Conservation (phyloP, 208 protist species). For the Crithidia brevicula region DNA sequence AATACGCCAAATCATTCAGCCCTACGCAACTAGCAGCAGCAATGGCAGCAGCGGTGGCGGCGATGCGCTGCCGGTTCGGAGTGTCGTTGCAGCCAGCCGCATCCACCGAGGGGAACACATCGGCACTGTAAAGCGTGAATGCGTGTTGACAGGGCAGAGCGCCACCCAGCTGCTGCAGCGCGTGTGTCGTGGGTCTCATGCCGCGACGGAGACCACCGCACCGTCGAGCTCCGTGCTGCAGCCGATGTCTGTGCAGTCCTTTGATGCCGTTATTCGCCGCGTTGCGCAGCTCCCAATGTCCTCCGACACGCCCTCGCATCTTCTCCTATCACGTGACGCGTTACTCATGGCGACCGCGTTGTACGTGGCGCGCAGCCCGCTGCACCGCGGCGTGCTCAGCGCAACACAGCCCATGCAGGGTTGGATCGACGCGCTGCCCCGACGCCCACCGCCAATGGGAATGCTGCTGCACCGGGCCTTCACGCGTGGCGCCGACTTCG, state of each 20-base stretch:
- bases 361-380: constrained; percentile 42
- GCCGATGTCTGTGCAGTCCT: constrained; percentile 23
- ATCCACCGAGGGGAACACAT: constrained; percentile 73
- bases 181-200: constrained; percentile 2
- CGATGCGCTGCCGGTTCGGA: constrained; percentile 47
- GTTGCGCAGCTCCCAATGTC: constrained; percentile 15
- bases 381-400: constrained; percentile 8
- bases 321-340: constrained; percentile 62
- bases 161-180: constrained; percentile 45
- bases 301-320: constrained; percentile 17
- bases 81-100: constrained; percentile 47
- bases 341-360: constrained; percentile 62
- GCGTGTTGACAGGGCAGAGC: constrained; percentile 56
- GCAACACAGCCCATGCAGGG: constrained; percentile 27
- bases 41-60: background rate
- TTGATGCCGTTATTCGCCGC: constrained; percentile 25
- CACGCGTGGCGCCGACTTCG: constrained; percentile 16
- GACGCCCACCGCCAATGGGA: constrained; percentile 61
- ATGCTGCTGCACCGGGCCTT: constrained; percentile 40
- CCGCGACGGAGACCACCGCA: background rate
- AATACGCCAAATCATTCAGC: constrained; percentile 26
- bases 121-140: constrained; percentile 39
- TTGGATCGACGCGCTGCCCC: constrained; percentile 60
- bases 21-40: constrained; percentile 2
- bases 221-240: constrained; percentile 6